These are phyloP conservation scores for Yarrowia sp. DNA, from an alignment of 805 yeast genomes.

Conservation along the genomic window DNA sequence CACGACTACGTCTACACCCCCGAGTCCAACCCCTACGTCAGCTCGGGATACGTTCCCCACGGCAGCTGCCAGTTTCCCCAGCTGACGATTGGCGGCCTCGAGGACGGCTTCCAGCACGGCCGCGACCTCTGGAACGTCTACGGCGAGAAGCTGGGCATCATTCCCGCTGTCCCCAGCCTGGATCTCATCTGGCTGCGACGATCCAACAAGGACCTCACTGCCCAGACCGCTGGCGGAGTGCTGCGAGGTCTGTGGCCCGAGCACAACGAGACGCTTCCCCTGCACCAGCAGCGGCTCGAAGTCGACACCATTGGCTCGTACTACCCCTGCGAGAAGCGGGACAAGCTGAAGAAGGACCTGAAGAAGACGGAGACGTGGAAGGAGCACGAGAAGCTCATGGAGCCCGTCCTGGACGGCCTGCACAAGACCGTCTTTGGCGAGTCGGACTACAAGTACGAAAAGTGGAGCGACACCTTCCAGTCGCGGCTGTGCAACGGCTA, in stretches of 20 bases:
- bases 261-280: slow-evolving; percentile 36
- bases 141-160: slow-evolving; percentile 39
- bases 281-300: slow-evolving; percentile 37
- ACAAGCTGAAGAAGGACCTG: slow-evolving; percentile 34
- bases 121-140: slow-evolving; percentile 42
- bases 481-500: slow-evolving; percentile 43
- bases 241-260: slow-evolving; percentile 44
- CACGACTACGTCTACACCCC: slow-evolving; percentile 13
- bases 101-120: slow-evolving; percentile 44
- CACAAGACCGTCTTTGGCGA: slow-evolving; percentile 14
- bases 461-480: slow-evolving; percentile 45
- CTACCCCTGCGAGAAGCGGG: slow-evolving; percentile 40
- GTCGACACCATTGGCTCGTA: slow-evolving; percentile 43
- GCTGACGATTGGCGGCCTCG: slow-evolving; percentile 43
- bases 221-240: slow-evolving; percentile 43
- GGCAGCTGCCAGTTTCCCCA: slow-evolving; percentile 44
- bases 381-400: slow-evolving; percentile 26
- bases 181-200: slow-evolving; percentile 3
- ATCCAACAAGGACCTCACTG: slow-evolving; percentile 41
- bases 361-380: slow-evolving; percentile 41
- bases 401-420: background rate
- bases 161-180: slow-evolving; percentile 41
- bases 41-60: background rate
- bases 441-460: slow-evolving; percentile 35
- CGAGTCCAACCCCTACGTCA: slow-evolving; percentile 5